Base-by-base conservation (phyloP, 768 basidiomycete species). In the Podaxis sp. region DNA sequence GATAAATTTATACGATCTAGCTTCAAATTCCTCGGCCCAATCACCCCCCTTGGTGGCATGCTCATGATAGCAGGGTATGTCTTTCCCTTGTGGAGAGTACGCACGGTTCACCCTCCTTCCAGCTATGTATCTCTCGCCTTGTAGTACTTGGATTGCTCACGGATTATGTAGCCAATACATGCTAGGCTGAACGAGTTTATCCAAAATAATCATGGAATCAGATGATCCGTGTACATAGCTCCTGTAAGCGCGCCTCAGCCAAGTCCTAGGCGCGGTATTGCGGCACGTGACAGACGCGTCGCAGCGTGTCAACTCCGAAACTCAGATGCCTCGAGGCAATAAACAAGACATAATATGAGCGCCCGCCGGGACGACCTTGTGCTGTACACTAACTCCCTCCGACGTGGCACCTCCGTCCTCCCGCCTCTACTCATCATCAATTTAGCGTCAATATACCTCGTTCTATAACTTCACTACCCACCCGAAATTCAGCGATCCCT, bases 31-130 rank as follows among this genome's bases (percentile, higher is more conserved):
- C 66, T 90, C 24, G 89, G 88, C 0, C 88, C 87, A 7, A 74
- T 88, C 55, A 91, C 89, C 30, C 89, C 90, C 0, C 66, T 90
- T 7, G 89, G 88, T 1, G 90, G 84, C 2, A 60, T 80, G 19
- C 56, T 84, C 1, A 85, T 88, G 85, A 88, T 89, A 67, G 83
- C 84, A 36, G 89, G 89, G 88, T 89, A 68, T 75, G 85, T 65
- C 12, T 33, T 28, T 30, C 22, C 26, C 30, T 53, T 55, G 5
- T 28, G 38, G n/a, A 42, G 17, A 36, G 26, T 24, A 44, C 36
- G 24, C 48, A 11, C 36, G 48, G 63, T 58, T 33, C 19, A 58
- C 36, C 24, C n/a, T 33, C 8, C 65, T 52, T 33, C 15, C 51
- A 66, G 66, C 13, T 66, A 66, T 24, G 38, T 66, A 46, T 66